These are phyloP conservation scores for Brettanomyces bruxellensis DNA, from an alignment of 805 yeast species.

Conservation along the genomic window DNA sequence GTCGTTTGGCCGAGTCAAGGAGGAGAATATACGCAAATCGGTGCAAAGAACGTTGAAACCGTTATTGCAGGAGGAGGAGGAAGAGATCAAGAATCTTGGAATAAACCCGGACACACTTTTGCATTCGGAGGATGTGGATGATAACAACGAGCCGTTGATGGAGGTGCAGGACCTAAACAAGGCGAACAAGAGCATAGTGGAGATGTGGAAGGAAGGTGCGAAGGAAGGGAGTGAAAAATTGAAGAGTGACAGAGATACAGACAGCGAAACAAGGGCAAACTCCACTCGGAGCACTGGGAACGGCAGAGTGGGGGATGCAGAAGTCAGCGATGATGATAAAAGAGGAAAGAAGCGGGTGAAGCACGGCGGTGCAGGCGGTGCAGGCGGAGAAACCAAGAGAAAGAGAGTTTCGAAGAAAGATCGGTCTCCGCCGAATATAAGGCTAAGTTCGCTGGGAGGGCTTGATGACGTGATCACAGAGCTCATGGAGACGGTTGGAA, in stretches of 20 bases:
- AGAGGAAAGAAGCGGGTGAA: constrained; percentile 28
- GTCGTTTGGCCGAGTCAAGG: constrained; percentile 62
- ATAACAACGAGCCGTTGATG: constrained; percentile 43
- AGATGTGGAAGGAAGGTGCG: constrained; percentile 45
- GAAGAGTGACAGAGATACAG: constrained; percentile 17
- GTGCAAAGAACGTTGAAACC: constrained; percentile 50
- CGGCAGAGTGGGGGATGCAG: background rate
- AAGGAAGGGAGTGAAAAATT: constrained; percentile 11
- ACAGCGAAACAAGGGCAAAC: constrained; percentile 11
- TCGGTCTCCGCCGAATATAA: constrained; percentile 60
- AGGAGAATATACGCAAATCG: constrained; percentile 50
- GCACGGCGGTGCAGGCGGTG: constrained; percentile 33
- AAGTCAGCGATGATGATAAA: background rate
- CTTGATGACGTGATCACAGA: constrained; percentile 78
- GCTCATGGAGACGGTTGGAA: constrained; percentile 80
- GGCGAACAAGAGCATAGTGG: constrained; percentile 69
- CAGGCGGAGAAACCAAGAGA: constrained; percentile 14
- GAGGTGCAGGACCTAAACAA: constrained; percentile 55
- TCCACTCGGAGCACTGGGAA: background rate
- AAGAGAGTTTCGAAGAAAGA: constrained; percentile 38
- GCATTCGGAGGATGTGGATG: constrained; percentile 13
- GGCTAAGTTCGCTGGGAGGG: constrained; percentile 78
- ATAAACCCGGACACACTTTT: constrained; percentile 13
- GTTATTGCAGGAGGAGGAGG: constrained; percentile 51
- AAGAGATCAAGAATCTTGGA: constrained; percentile 37